Evolutionary conservation across 306 rosid species (phyloP).

Genomic region (Mucuna pruriens): DNA sequence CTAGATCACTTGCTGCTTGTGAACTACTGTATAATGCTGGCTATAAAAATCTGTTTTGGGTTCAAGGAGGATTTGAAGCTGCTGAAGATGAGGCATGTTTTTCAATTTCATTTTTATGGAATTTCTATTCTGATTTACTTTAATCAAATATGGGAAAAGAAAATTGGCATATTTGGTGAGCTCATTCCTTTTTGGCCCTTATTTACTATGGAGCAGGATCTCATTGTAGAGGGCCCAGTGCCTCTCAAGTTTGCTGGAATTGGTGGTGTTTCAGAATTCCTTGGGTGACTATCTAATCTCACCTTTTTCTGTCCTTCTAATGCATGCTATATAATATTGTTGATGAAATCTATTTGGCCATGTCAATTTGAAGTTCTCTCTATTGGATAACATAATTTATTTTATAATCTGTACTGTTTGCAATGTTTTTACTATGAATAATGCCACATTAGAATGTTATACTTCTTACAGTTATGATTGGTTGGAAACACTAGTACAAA

Average conservation of each 20-base stretch:
- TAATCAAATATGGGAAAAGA: constrained; percentile 21
- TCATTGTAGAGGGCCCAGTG: constrained; percentile 79
- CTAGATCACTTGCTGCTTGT: constrained; percentile 92
- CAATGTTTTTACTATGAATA: not conserved
- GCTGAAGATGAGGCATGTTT: constrained; percentile 86
- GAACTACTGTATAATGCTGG: constrained; percentile 83
- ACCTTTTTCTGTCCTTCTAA: constrained; percentile 2
- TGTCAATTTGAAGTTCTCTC: constrained; percentile 5
- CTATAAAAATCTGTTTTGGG: constrained; percentile 90
- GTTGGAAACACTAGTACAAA: constrained; percentile 10
- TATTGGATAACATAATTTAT: not conserved
- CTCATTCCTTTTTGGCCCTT: constrained; percentile 25
- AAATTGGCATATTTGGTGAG: constrained; percentile 27
- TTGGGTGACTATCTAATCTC: constrained; percentile 63
- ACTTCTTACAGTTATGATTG: constrained; percentile 4
- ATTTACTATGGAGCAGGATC: constrained; percentile 70
- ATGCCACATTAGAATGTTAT: not conserved
- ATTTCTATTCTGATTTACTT: constrained; percentile 15
- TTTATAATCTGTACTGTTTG: not conserved
- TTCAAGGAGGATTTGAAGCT: constrained; percentile 91
- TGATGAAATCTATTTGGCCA: not conserved
- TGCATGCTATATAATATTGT: constrained; percentile 25
- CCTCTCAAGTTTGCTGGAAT: constrained; percentile 92
- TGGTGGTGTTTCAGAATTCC: constrained; percentile 89
- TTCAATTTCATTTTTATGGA: constrained; percentile 29